Percentiles rank a stretch among this genome's conserved stretches.
phyloP scores from a whole-genome alignment of 345 rosid genomes.

The Trapa bicornis region DNA sequence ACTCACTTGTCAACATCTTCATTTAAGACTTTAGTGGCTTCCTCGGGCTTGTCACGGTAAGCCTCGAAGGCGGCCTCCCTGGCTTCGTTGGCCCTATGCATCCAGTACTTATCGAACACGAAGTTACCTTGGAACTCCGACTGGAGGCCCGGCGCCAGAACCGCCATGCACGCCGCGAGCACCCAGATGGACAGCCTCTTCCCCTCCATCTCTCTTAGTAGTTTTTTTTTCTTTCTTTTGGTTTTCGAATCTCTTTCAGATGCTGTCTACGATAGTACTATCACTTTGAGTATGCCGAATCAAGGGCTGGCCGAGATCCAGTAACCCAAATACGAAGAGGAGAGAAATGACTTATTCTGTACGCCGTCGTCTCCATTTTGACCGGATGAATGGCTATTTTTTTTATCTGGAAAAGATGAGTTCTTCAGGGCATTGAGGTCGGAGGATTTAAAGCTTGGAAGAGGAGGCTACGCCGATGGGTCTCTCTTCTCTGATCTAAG shows the following conservation, averaged over 20 bases:
- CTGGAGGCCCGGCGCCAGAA: constrained; percentile 6
- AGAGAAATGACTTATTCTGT: neutral
- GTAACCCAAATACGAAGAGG: neutral
- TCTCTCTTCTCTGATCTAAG: too few species aligned
- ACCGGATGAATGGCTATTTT: too few species aligned
- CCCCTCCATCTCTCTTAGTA: constrained; percentile 3
- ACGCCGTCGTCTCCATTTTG: constrained; percentile 1
- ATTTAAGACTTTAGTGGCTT: constrained; percentile 17
- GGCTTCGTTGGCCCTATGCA: constrained; percentile 22
- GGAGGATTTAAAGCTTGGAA: too few species aligned
- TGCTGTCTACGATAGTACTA: neutral
- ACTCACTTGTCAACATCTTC: constrained; percentile 15
- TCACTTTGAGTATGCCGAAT: neutral
- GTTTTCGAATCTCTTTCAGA: neutral
- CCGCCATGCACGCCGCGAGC: constrained; percentile 9
- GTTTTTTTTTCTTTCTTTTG: too few species aligned
- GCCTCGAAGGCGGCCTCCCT: constrained; percentile 11
- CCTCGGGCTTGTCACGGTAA: constrained; percentile 21
- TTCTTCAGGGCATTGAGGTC: too few species aligned
- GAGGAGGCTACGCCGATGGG: too few species aligned
- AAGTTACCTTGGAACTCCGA: constrained; percentile 9
- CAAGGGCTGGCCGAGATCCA: constrained; percentile 3
- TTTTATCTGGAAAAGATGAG: too few species aligned
- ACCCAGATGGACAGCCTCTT: neutral
- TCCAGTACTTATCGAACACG: constrained; percentile 29